Conservation (phyloP, 2,329 filamentous ascomycete genomes). For the Cryphonectria japonica region DNA sequence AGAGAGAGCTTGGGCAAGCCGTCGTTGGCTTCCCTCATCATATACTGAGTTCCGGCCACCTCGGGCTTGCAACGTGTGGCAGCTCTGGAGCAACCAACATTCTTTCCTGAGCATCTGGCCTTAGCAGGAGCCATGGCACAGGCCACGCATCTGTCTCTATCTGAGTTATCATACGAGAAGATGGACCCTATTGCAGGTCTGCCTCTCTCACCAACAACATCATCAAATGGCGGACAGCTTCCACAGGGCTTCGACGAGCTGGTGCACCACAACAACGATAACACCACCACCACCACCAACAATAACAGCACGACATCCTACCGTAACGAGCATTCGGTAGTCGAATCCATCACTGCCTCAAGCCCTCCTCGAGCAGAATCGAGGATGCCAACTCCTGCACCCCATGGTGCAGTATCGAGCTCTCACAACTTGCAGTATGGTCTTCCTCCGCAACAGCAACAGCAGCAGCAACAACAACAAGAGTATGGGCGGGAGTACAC, state of each 20-base stretch:
- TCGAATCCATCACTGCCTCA: conserved; percentile 35
- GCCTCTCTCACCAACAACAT: conserved; percentile 50
- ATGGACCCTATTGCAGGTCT: conserved; percentile 43
- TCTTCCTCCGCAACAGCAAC: conserved; percentile 37
- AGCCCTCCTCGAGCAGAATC: conserved; percentile 43
- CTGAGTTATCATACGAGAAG: conserved; percentile 22
- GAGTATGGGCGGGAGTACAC: conserved; percentile 14
- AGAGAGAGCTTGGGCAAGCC: conserved; percentile 14
- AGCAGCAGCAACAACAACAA: conserved; percentile 34
- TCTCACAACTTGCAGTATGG: conserved; percentile 35
- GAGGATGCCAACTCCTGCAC: conserved; percentile 45
- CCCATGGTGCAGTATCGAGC: conserved; percentile 34
- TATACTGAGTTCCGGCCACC: conserved; percentile 16
- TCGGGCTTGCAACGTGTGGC: conserved; percentile 11
- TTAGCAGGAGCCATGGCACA: conserved; percentile 24
- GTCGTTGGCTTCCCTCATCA: conserved; percentile 5
- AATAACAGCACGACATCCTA: conserved; percentile 45
- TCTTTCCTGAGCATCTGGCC: conserved; percentile 15
- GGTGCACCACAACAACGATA: conserved; percentile 47
- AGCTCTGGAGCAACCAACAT: conserved; percentile 15
- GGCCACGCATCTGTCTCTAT: conserved; percentile 25
- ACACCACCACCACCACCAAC: conserved; percentile 49
- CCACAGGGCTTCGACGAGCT: conserved; percentile 49
- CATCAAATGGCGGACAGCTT: conserved; percentile 43
- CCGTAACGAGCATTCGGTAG: conserved; percentile 34